Base-by-base conservation (phyloP, 1,284 basidiomycete genomes). In the Agaricales sp. region DNA sequence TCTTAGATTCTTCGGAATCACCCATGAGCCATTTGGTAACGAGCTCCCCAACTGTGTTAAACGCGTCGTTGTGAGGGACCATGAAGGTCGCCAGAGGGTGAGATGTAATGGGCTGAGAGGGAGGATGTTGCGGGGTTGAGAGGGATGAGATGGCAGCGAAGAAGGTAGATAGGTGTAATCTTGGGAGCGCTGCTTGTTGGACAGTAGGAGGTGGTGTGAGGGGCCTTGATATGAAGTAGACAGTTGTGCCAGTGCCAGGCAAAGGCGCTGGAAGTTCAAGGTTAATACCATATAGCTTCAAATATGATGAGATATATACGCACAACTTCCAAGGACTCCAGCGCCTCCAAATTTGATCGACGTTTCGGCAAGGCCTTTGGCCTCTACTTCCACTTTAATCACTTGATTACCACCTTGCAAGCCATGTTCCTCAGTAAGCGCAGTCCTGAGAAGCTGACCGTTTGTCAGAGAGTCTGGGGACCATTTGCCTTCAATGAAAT, bases 141-240 rank as follows among this genome's bases (percentile, higher is more conserved):
- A 41, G 39, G 1, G 93, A 89, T 61, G 91, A 92, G 14, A 93
- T 72, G 2, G 91, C 86, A 0, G 92, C 92, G 38, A 98, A 78
- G 67, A 94, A 99, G 1, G 85, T 82, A 0, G 93, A 95, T 18
- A 92, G 74, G 35, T 92, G 82, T 2, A 96, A 74, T 47, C 78
- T 77, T 0, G 92, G 88, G 8, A 96, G 73, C 2, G 91, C 86
- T 2, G 89, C 87, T 59, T 88, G 79, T 30, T 98, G 69, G 13
- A 86, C 77, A 61, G 94, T 88, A 0, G 75, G 69, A 0, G 96
- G 96, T 13, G 91, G 89, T 4, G 80, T 71, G 19, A 98, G 71
- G 0, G 93, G 81, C 25, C 83, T 78, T 0, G 92, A 88, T 43
- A 98, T 69, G 56, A 98, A 85, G 66, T 99, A 99, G 54, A 99